Evolutionary conservation across 805 yeast species (phyloP).

Genomic region (Yarrowia sp.): DNA sequence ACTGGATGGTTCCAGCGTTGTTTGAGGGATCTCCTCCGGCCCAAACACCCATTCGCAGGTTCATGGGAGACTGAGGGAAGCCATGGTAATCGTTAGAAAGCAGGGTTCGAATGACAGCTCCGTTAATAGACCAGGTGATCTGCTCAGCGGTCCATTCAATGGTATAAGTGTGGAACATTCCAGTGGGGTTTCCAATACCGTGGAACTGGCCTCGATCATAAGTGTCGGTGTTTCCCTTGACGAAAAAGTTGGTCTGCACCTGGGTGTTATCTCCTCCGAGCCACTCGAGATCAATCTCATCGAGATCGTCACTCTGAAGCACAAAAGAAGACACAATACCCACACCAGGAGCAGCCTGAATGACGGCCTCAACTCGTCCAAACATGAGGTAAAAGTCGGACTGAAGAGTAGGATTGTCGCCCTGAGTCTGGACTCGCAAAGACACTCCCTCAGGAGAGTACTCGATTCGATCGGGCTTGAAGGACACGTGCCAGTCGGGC

Average conservation of each 20-base stretch:
- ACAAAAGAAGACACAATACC: conserved; percentile 82
- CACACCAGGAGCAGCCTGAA: conserved; percentile 70
- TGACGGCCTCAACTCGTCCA: conserved; percentile 72
- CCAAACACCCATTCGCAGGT: conserved; percentile 60
- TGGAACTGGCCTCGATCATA: conserved; percentile 81
- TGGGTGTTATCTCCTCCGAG: conserved; percentile 74
- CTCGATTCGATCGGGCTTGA: conserved; percentile 42
- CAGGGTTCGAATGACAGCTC: conserved; percentile 63
- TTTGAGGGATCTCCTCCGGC: conserved; percentile 52
- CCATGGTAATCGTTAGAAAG: conserved; percentile 55
- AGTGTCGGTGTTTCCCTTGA: conserved; percentile 73
- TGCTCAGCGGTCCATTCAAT: conserved; percentile 75
- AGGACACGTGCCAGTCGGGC: conserved; percentile 43
- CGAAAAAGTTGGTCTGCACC: conserved; percentile 70
- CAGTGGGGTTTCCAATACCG: conserved; percentile 49
- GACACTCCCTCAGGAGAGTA: conserved; percentile 57
- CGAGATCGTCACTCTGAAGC: conserved; percentile 78
- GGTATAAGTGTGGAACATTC: conserved; percentile 69
- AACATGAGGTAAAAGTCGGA: conserved; percentile 86
- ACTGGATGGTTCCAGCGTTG: conserved; percentile 59
- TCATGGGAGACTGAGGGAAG: conserved; percentile 88
- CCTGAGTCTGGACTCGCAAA: conserved; percentile 58
- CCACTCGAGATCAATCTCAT: conserved; percentile 89
- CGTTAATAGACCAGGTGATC: conserved; percentile 72
- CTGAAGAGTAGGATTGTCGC: conserved; percentile 73